Evolutionary conservation across 192 early-diverging fungal species (phyloP).

Genomic region (Allomyces macrogynus): DNA sequence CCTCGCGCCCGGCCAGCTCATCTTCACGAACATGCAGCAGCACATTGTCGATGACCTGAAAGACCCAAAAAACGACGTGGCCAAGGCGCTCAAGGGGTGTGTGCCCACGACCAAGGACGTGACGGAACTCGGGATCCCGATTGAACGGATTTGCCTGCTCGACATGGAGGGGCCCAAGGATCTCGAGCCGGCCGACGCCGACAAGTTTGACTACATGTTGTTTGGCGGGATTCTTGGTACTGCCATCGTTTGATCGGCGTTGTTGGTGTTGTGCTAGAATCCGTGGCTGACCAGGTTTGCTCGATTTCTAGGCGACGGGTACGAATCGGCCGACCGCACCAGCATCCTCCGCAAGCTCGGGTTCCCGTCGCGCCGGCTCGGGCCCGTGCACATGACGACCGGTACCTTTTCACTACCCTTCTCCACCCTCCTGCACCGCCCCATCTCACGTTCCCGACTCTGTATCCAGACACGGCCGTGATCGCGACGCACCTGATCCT

Average conservation of each 20-base stretch:
- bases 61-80: slow-evolving; percentile 5
- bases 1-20: slow-evolving; percentile 35
- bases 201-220: slow-evolving; percentile 45
- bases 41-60: slow-evolving; percentile 16
- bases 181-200: slow-evolving; percentile 42
- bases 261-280: too few species aligned
- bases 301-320: slow-evolving; percentile 3
- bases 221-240: slow-evolving; percentile 67
- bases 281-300: too few species aligned
- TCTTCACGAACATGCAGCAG: slow-evolving; percentile 34
- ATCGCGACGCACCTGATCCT: slow-evolving; percentile 46
- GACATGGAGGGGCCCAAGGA: slow-evolving; percentile 39
- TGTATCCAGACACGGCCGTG: slow-evolving; percentile 47
- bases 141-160: slow-evolving; percentile 40
- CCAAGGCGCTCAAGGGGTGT: slow-evolving; percentile 17
- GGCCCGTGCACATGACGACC: slow-evolving; percentile 64
- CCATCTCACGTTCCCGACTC: too few species aligned
- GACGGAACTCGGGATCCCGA: slow-evolving; percentile 14
- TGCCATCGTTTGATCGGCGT: too few species aligned
- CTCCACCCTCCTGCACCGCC: too few species aligned
- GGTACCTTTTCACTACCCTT: too few species aligned
- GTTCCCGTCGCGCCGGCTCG: slow-evolving; percentile 49
- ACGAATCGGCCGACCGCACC: slow-evolving; percentile 20
- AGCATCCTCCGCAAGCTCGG: slow-evolving; percentile 41
- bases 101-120: slow-evolving; percentile 30